Evolutionary conservation across 192 early-diverging fungal genomes (phyloP).

Genomic region (Spinellus fusiger): DNA sequence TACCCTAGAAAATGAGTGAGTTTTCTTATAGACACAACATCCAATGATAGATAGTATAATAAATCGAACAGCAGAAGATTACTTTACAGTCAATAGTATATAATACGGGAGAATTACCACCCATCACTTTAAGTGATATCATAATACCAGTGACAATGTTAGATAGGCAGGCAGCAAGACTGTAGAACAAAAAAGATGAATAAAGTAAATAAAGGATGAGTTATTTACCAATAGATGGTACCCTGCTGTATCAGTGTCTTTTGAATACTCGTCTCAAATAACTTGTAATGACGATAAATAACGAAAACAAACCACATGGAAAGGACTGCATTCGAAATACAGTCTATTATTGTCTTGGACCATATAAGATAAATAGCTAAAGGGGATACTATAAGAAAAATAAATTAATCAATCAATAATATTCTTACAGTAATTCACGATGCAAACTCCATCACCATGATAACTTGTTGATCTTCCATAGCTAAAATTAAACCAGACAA

Average conservation of each 20-base stretch:
- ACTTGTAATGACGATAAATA: slow-evolving; percentile 25
- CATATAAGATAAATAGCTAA: slow-evolving; percentile 9
- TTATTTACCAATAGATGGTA: slow-evolving; percentile 22
- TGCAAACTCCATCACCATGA: slow-evolving; percentile 7
- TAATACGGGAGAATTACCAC: slow-evolving; percentile 23
- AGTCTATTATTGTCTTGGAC: slow-evolving; percentile 22
- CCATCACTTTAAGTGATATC: slow-evolving; percentile 12
- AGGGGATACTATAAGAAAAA: not conserved
- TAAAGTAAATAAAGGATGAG: not conserved
- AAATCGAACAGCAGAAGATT: not conserved
- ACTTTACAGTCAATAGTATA: slow-evolving; percentile 32
- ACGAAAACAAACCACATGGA: slow-evolving; percentile 28
- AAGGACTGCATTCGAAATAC: slow-evolving; percentile 20
- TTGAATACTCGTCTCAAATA: slow-evolving; percentile 26
- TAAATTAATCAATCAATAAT: not conserved
- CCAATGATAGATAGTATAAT: not conserved
- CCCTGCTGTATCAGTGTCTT: slow-evolving; percentile 25
- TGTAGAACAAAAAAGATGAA: not conserved
- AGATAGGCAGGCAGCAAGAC: slow-evolving; percentile 26
- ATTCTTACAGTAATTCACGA: slow-evolving; percentile 23
- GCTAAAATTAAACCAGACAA: slow-evolving; percentile 20
- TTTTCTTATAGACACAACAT: not conserved
- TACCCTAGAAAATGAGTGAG: slow-evolving; percentile 4
- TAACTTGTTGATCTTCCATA: slow-evolving; percentile 9
- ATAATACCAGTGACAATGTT: slow-evolving; percentile 25